These are phyloP conservation scores for Scutellaria barbata DNA, from an alignment of 257 asterid species.

Conservation along the genomic window DNA sequence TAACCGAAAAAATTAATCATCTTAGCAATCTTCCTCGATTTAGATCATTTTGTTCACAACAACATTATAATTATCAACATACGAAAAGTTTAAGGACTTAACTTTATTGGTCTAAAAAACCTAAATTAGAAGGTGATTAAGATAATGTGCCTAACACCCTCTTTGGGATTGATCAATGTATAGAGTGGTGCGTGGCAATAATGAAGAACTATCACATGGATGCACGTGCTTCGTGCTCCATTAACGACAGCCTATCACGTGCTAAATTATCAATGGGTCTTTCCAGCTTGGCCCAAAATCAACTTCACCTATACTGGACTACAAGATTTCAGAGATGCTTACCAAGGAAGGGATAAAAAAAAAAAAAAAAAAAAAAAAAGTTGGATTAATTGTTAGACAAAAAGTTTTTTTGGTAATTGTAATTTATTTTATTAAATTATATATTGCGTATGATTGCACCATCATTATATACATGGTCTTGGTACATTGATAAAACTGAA, in stretches of 20 bases:
- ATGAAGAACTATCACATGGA: slow-evolving; percentile 32
- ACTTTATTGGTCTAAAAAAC: neutral
- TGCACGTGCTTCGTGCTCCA: slow-evolving; percentile 31
- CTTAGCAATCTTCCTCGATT: neutral
- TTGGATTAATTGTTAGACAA: neutral
- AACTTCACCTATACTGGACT: neutral
- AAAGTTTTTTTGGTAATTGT: too few species aligned
- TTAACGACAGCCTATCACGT: slow-evolving; percentile 19
- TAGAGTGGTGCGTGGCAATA: neutral
- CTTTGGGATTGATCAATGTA: too few species aligned
- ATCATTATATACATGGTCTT: neutral
- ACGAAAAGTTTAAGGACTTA: neutral
- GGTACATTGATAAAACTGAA: too few species aligned
- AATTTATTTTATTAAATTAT: neutral
- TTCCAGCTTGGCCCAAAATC: slow-evolving; percentile 20
- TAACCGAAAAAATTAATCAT: neutral
- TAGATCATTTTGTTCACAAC: neutral
- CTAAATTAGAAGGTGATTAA: neutral
- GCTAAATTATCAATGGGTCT: slow-evolving; percentile 18
- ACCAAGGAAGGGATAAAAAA: too few species aligned
- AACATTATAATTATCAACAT: neutral
- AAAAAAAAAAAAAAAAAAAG: neutral
- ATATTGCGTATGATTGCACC: neutral
- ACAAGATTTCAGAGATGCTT: neutral
- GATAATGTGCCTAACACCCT: neutral